These are phyloP conservation scores for Ascodesmis nigricans DNA, from an alignment of 495 filamentous ascomycete genomes.

Conservation along the genomic window DNA sequence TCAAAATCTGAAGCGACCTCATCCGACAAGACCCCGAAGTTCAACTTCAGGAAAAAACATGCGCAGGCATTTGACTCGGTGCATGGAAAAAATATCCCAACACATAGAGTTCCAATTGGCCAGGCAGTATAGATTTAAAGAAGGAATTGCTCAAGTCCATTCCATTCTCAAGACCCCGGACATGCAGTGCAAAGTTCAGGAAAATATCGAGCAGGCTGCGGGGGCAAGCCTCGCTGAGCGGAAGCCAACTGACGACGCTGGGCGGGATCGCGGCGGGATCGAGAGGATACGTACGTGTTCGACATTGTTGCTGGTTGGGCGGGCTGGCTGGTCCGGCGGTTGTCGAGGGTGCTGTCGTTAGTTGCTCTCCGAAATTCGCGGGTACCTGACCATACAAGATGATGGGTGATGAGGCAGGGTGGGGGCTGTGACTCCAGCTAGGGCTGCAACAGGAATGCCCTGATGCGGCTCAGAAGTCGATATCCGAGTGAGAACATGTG, in stretches of 20 bases:
- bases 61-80: slow-evolving; percentile 24
- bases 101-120: slow-evolving; percentile 13
- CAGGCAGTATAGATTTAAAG: slow-evolving; percentile 62
- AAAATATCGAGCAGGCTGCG: slow-evolving; percentile 63
- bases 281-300: slow-evolving; percentile 2
- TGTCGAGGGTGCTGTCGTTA: too few species aligned
- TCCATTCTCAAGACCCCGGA: slow-evolving; percentile 38
- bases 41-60: slow-evolving; percentile 27
- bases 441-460: too few species aligned
- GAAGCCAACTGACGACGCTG: not conserved
- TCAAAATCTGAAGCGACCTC: slow-evolving; percentile 26
- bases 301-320: slow-evolving; percentile 1
- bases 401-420: too few species aligned
- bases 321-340: too few species aligned
- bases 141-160: slow-evolving; percentile 68
- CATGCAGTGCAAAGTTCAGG: slow-evolving; percentile 34
- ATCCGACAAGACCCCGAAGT: slow-evolving; percentile 65
- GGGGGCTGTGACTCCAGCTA: too few species aligned
- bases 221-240: slow-evolving; percentile 26
- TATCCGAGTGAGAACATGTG: too few species aligned
- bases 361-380: too few species aligned
- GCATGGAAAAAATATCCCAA: slow-evolving; percentile 16
- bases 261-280: not conserved
- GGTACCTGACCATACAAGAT: too few species aligned
- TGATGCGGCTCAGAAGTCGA: too few species aligned